Percentiles rank a stretch among this genome's conserved stretches.
Conservation (phyloP, 345 rosid genomes). For the Eucalyptus decipiens region DNA sequence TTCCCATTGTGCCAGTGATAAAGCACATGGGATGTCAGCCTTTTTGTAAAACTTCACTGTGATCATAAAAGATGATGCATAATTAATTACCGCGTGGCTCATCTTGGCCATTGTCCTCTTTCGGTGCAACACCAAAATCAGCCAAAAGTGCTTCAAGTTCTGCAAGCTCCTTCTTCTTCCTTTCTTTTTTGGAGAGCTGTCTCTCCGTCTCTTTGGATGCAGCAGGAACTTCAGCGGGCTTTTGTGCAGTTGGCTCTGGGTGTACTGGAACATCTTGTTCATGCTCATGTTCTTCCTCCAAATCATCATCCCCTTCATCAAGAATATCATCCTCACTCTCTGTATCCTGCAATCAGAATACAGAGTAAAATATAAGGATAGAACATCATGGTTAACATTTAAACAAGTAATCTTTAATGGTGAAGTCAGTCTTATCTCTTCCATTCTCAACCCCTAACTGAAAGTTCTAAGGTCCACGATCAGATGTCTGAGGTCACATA, state of each 20-base stretch:
- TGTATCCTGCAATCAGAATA: slow-evolving; percentile 39
- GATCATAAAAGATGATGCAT: neutral
- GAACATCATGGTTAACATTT: neutral
- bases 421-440: neutral
- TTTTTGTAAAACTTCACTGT: neutral
- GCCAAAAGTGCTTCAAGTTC: slow-evolving; percentile 90
- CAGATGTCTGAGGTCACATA: neutral
- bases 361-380: neutral
- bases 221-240: slow-evolving; percentile 34
- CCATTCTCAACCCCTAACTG: neutral
- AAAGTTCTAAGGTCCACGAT: neutral
- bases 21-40: neutral
- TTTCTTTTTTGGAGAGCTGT: slow-evolving; percentile 88
- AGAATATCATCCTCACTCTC: slow-evolving; percentile 81
- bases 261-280: slow-evolving; percentile 36
- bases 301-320: slow-evolving; percentile 74
- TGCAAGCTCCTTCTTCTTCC: slow-evolving; percentile 79
- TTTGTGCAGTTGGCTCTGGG: slow-evolving; percentile 32
- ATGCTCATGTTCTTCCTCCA: slow-evolving; percentile 62
- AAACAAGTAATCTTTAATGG: neutral
- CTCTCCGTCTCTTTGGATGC: slow-evolving; percentile 66
- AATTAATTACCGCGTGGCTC: neutral
- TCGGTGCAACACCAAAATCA: slow-evolving; percentile 45
- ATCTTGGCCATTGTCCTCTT: slow-evolving; percentile 39
- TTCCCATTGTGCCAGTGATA: neutral